Evolutionary conservation across 2,329 filamentous ascomycete genomes (phyloP).

Genomic region (Sporothrix protearum): DNA sequence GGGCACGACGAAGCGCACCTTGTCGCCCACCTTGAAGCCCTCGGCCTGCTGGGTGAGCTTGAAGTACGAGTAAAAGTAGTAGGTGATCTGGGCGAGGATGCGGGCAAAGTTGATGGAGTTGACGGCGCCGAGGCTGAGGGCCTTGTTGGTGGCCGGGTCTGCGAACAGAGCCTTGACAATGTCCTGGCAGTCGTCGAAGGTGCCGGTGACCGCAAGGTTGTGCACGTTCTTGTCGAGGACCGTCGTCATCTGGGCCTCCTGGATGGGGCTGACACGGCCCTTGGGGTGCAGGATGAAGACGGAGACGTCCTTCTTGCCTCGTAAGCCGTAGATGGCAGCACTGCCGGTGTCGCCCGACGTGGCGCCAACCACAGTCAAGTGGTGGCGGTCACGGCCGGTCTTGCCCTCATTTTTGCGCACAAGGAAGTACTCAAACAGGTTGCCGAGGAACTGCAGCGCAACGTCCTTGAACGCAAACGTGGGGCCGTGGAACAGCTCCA

Average conservation of each 20-base stretch:
- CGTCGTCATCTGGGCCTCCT: constrained; percentile 97
- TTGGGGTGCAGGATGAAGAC: constrained; percentile 94
- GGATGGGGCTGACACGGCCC: constrained; percentile 84
- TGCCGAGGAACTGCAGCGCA: constrained; percentile 90
- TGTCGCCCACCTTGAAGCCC: constrained; percentile 61
- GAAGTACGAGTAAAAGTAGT: constrained; percentile 97
- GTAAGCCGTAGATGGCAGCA: constrained; percentile 89
- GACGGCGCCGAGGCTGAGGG: constrained; percentile 81
- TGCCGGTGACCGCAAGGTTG: constrained; percentile 83
- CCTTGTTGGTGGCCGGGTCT: constrained; percentile 77
- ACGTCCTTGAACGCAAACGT: constrained; percentile 96
- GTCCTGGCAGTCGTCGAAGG: constrained; percentile 96
- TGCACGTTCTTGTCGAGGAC: constrained; percentile 87
- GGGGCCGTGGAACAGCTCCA: constrained; percentile 95
- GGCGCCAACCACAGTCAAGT: constrained; percentile 80
- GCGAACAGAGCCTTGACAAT: constrained; percentile 91
- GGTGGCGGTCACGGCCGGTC: constrained; percentile 64
- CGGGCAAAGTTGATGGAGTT: constrained; percentile 97
- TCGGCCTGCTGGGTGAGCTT: constrained; percentile 61
- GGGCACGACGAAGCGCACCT: constrained; percentile 81
- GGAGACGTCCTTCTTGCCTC: constrained; percentile 94
- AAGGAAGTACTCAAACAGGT: constrained; percentile 88
- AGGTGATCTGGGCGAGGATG: constrained; percentile 93
- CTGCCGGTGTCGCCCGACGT: constrained; percentile 89
- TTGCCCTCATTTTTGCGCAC: constrained; percentile 69